Evolutionary conservation across 805 yeast genomes (phyloP).

Genomic region (Candida ulmi): DNA sequence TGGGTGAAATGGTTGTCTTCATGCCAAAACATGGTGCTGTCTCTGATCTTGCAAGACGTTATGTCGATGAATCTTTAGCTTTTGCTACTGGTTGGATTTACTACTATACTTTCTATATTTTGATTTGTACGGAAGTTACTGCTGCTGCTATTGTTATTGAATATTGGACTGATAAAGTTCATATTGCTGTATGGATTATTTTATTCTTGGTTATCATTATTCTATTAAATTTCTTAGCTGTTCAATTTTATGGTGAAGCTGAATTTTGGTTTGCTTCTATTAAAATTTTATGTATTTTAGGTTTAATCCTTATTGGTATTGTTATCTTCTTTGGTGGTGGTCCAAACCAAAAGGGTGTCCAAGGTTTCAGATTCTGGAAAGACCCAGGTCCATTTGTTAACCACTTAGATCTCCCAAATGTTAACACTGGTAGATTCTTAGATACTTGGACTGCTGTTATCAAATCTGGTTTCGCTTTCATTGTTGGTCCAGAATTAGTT

Average conservation of each 20-base stretch:
- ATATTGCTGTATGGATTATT: conserved; percentile 55
- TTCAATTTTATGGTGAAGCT: conserved; percentile 51
- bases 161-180: conserved; percentile 58
- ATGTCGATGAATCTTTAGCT: conserved; percentile 28
- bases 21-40: conserved; percentile 59
- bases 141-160: conserved; percentile 48
- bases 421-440: conserved; percentile 56
- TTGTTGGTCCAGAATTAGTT: conserved; percentile 57
- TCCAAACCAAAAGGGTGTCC: conserved; percentile 43
- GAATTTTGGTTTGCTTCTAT: conserved; percentile 57
- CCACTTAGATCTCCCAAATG: conserved; percentile 33
- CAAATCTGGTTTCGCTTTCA: conserved; percentile 61
- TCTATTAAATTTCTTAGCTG: conserved; percentile 48
- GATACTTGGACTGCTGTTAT: conserved; percentile 61
- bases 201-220: conserved; percentile 46
- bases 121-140: conserved; percentile 42
- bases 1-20: conserved; percentile 66
- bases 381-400: conserved; percentile 51
- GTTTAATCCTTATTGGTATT: conserved; percentile 51
- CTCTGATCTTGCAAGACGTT: conserved; percentile 53
- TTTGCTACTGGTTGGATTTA: conserved; percentile 27
- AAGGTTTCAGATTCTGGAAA: conserved; percentile 67
- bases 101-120: conserved; percentile 20
- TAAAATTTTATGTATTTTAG: conserved; percentile 60
- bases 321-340: conserved; percentile 64